Evolutionary conservation across 805 yeast genomes (phyloP).

Genomic region (Starmerella floricola): DNA sequence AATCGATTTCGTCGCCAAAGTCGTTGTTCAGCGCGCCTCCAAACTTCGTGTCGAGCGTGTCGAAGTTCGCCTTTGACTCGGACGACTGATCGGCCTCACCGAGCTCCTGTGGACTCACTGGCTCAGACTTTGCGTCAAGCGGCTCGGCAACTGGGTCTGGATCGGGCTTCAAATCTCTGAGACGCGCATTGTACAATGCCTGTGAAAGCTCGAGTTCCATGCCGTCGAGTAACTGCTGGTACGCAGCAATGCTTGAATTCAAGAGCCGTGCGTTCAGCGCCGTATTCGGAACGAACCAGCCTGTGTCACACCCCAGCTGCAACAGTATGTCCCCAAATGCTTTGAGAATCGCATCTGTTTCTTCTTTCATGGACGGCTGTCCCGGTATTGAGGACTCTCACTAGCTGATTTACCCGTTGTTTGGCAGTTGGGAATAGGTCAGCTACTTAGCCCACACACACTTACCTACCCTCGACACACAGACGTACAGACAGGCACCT

Average conservation of each 20-base stretch:
- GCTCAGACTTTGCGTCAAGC: neutral
- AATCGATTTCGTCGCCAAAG: conserved; percentile 6
- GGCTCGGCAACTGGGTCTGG: neutral
- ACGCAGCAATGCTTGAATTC: conserved; percentile 14
- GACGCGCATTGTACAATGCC: conserved; percentile 4
- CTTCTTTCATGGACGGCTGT: conserved; percentile 11
- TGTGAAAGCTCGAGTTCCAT: conserved; percentile 15
- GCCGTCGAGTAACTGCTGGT: conserved; percentile 14
- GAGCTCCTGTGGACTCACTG: neutral
- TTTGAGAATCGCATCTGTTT: conserved; percentile 14
- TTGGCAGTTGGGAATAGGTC: too few relatives aligned
- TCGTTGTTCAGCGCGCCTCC: conserved; percentile 1
- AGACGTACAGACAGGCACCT: too few relatives aligned
- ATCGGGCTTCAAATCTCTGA: neutral
- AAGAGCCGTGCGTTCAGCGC: conserved; percentile 17
- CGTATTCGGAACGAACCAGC: conserved; percentile 22
- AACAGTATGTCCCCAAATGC: conserved; percentile 22
- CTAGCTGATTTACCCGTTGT: too few relatives aligned
- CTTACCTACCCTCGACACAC: too few relatives aligned
- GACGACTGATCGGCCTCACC: neutral
- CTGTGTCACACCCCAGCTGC: conserved; percentile 21
- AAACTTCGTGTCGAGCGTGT: neutral
- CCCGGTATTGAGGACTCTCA: too few relatives aligned
- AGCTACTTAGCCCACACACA: too few relatives aligned
- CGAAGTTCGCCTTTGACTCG: neutral